Conservation (phyloP, 805 yeast genomes). For the Saccharomycopsis fodiens region DNA sequence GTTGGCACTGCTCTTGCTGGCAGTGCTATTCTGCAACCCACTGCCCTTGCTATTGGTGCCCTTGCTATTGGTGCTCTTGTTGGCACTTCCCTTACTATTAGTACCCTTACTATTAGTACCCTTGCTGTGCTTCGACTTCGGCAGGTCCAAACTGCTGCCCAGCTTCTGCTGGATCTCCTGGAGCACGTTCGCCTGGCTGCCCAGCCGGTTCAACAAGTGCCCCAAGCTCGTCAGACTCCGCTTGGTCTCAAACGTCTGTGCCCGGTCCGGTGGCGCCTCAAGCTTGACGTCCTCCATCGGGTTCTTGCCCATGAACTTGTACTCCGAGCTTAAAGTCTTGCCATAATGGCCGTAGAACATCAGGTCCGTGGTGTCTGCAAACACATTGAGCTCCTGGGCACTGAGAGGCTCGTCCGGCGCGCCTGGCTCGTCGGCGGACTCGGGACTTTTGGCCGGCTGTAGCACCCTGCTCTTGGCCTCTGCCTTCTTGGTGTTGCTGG, state of each 20-base stretch:
- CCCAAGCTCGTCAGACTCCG: neutral
- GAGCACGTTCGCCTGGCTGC: too few species aligned
- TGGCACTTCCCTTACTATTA: too few species aligned
- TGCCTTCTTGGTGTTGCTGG: neutral
- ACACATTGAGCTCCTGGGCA: constrained; percentile 10
- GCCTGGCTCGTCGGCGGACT: neutral
- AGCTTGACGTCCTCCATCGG: constrained; percentile 7
- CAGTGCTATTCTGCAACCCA: too few species aligned
- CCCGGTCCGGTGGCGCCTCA: neutral
- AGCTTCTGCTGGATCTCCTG: too few species aligned
- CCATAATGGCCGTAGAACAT: constrained; percentile 11
- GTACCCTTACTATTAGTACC: too few species aligned
- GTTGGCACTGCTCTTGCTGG: too few species aligned
- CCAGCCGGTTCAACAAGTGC: neutral
- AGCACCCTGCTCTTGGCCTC: neutral
- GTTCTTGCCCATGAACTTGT: constrained; percentile 15
- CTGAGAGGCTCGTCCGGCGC: constrained; percentile 8
- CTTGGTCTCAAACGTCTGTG: neutral
- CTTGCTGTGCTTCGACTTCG: too few species aligned
- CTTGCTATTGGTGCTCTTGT: too few species aligned
- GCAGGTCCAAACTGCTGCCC: too few species aligned
- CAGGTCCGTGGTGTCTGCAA: constrained; percentile 7
- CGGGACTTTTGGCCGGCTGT: neutral
- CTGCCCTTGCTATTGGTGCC: too few species aligned
- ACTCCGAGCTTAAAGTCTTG: constrained; percentile 10